Conservation (phyloP, 371 early-diverging fungal genomes). For the Thermomucor indicae-seudaticae region DNA sequence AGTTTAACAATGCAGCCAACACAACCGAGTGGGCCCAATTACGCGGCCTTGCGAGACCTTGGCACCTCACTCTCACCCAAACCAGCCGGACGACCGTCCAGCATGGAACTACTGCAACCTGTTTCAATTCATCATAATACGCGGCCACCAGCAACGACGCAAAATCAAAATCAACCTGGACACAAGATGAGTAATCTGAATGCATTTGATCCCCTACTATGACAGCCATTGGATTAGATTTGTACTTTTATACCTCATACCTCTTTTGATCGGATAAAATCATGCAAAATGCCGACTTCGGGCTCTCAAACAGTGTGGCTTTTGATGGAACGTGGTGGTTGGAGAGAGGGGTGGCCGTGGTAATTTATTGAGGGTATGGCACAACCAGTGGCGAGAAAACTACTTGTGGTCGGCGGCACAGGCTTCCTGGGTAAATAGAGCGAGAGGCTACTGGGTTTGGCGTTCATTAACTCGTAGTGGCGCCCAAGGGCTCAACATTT, state of each 20-base stretch:
- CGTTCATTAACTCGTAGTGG: neutral
- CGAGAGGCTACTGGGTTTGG: too few relatives aligned
- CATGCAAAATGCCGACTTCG: too few relatives aligned
- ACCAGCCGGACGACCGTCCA: conserved; percentile 8
- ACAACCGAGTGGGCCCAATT: conserved; percentile 3
- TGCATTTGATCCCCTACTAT: neutral
- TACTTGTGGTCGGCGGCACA: conserved; percentile 72
- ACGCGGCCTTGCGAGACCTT: conserved; percentile 7
- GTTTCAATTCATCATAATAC: conserved; percentile 1
- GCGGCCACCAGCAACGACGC: neutral
- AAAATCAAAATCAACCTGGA: neutral
- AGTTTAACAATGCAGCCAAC: neutral
- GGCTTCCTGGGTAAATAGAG: conserved; percentile 72
- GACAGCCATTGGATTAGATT: too few relatives aligned
- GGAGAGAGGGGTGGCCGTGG: too few relatives aligned
- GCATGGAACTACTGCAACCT: conserved; percentile 26
- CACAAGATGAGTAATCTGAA: neutral
- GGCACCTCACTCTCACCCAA: conserved; percentile 7
- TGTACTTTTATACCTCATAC: too few relatives aligned
- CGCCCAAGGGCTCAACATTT: conserved; percentile 35
- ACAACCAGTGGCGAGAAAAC: conserved; percentile 37
- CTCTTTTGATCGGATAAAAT: too few relatives aligned
- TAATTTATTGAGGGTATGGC: too few relatives aligned
- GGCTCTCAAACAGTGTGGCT: too few relatives aligned
- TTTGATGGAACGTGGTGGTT: too few relatives aligned